Evolutionary conservation across 2,329 filamentous ascomycete species (phyloP), one percentile per base, ranked within the genome.

Genomic region (Metarhizium anisopliae): DNA sequence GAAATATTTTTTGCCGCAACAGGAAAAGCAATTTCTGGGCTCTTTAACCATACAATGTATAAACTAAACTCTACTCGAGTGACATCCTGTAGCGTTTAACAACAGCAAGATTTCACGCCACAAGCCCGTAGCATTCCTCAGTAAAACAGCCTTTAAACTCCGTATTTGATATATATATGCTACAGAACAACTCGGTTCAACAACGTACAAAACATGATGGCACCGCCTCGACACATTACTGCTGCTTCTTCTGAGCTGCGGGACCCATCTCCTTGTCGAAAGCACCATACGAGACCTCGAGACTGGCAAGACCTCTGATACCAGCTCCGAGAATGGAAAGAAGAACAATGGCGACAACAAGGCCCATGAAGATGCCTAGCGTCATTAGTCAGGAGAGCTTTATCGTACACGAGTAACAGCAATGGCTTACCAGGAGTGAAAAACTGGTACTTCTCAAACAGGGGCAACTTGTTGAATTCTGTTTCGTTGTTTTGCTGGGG

Each of bases 251-350:
- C 73, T 95, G 89, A 36, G 87, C 87, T 42, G 84, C 78, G n/a
- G 90, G 89, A 0, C 91, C 90, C 78, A 90, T 95, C 64, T 96
- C 93, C 78, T 96, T 96, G 69, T 95, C 93, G 68, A 97, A 99
- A 2, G 94, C 91, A 60, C 89, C 90, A 70, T 97, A 97, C 1
- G 90, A 89, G 35, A 97, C 90, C 70, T 96, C 80, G 18, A 99
- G 78, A 62, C 90, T 93, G 6, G 82, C 77, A 13, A 97, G 77
- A 14, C 89, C 91, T 58, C 73, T 82, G 55, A 97, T 74, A 14
- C 87, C 94, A 56, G 92, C 85, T 61, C 86, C 86, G 6, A 96
- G 76, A 62, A 97, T 92, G 32, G 82, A 75, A 58, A 95, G 72
- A 51, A 96, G 78, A 43, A 96, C 70, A 18, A 94, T 70, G 3